Conservation (phyloP, 305 asterid species). For the Solanum hybrid region DNA sequence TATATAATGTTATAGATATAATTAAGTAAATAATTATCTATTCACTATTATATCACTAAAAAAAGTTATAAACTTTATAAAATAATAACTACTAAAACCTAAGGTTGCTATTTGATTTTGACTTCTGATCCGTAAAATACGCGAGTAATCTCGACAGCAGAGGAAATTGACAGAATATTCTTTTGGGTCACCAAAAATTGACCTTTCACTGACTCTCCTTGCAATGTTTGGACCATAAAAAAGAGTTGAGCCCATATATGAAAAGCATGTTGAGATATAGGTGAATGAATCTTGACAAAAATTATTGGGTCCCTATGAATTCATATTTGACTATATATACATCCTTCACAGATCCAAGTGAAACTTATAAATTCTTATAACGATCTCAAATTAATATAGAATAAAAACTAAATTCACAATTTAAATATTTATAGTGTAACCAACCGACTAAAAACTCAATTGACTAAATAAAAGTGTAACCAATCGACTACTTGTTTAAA, state of each 20-base stretch:
- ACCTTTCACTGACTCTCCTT: neutral
- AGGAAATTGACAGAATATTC: neutral
- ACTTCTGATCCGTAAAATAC: neutral
- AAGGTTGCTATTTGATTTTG: neutral
- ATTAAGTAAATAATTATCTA: too few relatives aligned
- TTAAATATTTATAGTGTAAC: neutral
- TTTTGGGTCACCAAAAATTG: neutral
- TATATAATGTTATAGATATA: too few relatives aligned
- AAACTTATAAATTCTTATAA: neutral
- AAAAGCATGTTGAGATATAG: neutral
- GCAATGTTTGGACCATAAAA: neutral
- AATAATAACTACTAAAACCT: too few relatives aligned
- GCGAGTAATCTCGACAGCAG: neutral
- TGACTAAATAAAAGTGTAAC: neutral
- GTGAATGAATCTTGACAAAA: neutral
- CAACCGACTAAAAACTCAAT: neutral
- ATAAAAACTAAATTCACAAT: neutral
- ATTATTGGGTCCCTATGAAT: neutral
- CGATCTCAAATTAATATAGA: neutral
- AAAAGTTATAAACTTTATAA: neutral
- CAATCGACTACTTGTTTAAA: fast-evolving
- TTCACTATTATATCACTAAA: too few relatives aligned
- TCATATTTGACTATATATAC: neutral
- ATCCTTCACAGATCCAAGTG: neutral
- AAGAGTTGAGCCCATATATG: neutral